phyloP scores from a whole-genome alignment of 2,329 filamentous ascomycete species.

The Neonectria faginata region DNA sequence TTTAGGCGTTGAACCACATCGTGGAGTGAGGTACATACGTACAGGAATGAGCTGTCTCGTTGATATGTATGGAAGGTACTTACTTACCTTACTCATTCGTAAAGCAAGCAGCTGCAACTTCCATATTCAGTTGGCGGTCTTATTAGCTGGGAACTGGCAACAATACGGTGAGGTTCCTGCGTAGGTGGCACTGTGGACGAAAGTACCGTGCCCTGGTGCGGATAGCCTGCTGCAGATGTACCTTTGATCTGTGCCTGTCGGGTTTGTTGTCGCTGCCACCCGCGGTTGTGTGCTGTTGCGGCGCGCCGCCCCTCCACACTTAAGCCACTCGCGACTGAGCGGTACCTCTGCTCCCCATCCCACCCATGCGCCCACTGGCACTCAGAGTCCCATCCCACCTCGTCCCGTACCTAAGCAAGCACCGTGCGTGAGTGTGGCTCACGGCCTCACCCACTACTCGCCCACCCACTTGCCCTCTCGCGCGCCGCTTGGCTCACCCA shows the following conservation, averaged over 20 bases:
- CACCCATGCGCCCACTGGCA: background rate
- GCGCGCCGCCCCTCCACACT: slow-evolving; percentile 3
- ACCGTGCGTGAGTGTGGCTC: slow-evolving; percentile 48
- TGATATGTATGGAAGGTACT: background rate
- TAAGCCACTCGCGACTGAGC: slow-evolving; percentile 2
- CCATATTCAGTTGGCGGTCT: background rate
- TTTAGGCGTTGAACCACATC: background rate
- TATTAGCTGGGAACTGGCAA: background rate
- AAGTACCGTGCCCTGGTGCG: background rate
- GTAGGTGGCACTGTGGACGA: slow-evolving; percentile 1
- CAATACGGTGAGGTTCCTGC: background rate
- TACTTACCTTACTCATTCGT: too few species aligned
- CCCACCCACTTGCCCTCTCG: slow-evolving; percentile 24
- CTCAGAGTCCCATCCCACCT: slow-evolving; percentile 34
- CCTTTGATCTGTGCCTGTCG: slow-evolving; percentile 1
- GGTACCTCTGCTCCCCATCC: slow-evolving; percentile 34
- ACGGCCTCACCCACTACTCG: slow-evolving; percentile 26
- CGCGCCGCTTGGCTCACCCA: slow-evolving; percentile 27
- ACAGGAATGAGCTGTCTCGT: background rate
- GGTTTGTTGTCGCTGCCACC: slow-evolving; percentile 5
- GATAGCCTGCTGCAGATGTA: background rate
- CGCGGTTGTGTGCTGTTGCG: background rate
- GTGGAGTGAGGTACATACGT: background rate
- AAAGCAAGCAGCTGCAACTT: background rate
- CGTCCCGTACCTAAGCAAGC: slow-evolving; percentile 35